Conservation (phyloP, 345 rosid genomes). For the Murraya koenigii region DNA sequence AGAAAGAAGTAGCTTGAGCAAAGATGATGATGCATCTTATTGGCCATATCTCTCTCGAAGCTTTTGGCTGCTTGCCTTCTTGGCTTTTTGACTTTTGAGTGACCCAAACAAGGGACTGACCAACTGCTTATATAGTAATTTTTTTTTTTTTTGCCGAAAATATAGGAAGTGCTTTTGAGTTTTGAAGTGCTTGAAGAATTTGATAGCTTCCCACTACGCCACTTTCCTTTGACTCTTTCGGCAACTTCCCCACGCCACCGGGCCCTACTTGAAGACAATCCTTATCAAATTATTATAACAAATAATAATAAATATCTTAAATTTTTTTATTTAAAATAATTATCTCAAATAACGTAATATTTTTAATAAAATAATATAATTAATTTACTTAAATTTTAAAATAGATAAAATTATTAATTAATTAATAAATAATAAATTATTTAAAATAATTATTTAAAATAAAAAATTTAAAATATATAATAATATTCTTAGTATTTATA, state of each 20-base stretch:
- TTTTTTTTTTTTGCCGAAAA: no score
- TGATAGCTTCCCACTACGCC: neutral
- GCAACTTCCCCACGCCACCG: neutral
- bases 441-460: no score
- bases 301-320: no score
- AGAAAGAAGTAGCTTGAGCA: slow-evolving; percentile 36
- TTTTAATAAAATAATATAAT: no score
- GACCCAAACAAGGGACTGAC: neutral
- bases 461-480: no score
- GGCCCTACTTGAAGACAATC: neutral
- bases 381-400: no score
- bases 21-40: slow-evolving; percentile 10
- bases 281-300: neutral
- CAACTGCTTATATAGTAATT: slow-evolving; percentile 14
- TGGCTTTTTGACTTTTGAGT: neutral
- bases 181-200: neutral
- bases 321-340: no score
- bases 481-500: no score
- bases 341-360: no score
- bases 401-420: no score
- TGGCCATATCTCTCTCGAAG: slow-evolving; percentile 28
- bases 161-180: slow-evolving; percentile 11
- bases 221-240: neutral
- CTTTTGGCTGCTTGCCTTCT: neutral
- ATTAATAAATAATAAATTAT: no score